Base-by-base conservation (phyloP, 129 eudicot species). In the Helianthus annuus region DNA sequence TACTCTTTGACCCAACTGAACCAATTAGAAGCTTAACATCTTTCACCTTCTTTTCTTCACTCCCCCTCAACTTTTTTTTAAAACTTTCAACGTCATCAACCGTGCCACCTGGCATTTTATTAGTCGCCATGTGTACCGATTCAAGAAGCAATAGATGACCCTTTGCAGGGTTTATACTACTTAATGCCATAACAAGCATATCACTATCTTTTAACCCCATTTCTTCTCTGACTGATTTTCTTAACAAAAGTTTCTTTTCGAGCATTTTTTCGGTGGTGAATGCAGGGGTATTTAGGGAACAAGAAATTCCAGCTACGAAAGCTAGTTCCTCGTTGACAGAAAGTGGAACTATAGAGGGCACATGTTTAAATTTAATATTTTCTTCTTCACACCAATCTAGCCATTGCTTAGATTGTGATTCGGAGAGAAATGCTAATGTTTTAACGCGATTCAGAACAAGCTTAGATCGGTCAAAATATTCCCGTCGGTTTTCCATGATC, bases 401-500 rank as follows among this genome's bases (percentile, higher is more conserved):
- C 99, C 99, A 95, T 83, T 88, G 97, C 39, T 78, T 90, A 52
- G 96, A 88, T 83, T 95, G 97, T 9, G 82, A 81, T 67, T 95
- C 83, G 13, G 99, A 90, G 71, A 95, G 94, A 66, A 95, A 95
- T 32, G 70, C 81, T 55, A 95, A 70, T 76, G 72, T 84, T 76
- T 89, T 95, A 51, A 95, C 96, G 15, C 91, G 85, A 78, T 86
- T 85, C 62, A 95, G 85, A 57, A 80, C 86, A 48, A 61, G 85
- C 79, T 88, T 95, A 70, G 99, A 83, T 22, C 96, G 91, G 72
- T 95, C 82, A 68, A 95, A 95, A 79, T 95, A 95, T 84, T 95
- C 99, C 16, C 91, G 85, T 12, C 96, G 78, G 70, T 95, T 95
- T 82, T 95, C 99, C 99, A 95, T 90, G 74, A 95, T 95, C 99